A percentile compares a stretch with the other conserved stretches of the same genome.
phyloP scores from a whole-genome alignment of 192 early-diverging fungal genomes.

The Nowakowskiella sp. region DNA sequence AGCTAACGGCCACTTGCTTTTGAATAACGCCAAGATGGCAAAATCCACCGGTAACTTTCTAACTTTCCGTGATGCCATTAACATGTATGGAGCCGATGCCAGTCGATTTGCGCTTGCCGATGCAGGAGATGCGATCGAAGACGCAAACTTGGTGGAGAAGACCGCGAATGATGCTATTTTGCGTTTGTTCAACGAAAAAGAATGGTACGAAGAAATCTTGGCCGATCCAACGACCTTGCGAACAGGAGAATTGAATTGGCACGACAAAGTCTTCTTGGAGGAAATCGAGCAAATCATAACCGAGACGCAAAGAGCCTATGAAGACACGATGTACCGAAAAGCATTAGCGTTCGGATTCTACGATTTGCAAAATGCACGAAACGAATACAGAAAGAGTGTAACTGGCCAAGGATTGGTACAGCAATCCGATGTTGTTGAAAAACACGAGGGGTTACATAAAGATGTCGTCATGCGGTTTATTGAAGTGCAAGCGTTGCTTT shows the following conservation, averaged over 20 bases:
- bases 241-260: constrained; percentile 55
- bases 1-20: constrained; percentile 88
- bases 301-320: constrained; percentile 64
- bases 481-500: constrained; percentile 71
- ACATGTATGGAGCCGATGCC: constrained; percentile 92
- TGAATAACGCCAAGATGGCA: constrained; percentile 96
- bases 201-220: constrained; percentile 79
- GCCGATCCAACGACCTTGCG: constrained; percentile 36
- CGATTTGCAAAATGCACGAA: constrained; percentile 77
- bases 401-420: constrained; percentile 22
- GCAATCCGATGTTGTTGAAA: constrained; percentile 16
- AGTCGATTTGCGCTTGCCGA: constrained; percentile 91
- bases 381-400: constrained; percentile 80
- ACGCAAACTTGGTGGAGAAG: constrained; percentile 96
- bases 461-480: constrained; percentile 79
- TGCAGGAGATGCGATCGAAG: constrained; percentile 91
- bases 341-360: constrained; percentile 87
- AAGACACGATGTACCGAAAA: constrained; percentile 78
- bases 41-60: constrained; percentile 97
- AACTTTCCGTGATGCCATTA: constrained; percentile 68
- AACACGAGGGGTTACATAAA: constrained; percentile 72
- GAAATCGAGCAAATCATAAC: constrained; percentile 74
- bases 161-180: constrained; percentile 94
- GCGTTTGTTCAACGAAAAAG: constrained; percentile 77
- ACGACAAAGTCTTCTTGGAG: constrained; percentile 84